Conservation (phyloP, 192 early-diverging fungal species). For the Coemansia sp. region DNA sequence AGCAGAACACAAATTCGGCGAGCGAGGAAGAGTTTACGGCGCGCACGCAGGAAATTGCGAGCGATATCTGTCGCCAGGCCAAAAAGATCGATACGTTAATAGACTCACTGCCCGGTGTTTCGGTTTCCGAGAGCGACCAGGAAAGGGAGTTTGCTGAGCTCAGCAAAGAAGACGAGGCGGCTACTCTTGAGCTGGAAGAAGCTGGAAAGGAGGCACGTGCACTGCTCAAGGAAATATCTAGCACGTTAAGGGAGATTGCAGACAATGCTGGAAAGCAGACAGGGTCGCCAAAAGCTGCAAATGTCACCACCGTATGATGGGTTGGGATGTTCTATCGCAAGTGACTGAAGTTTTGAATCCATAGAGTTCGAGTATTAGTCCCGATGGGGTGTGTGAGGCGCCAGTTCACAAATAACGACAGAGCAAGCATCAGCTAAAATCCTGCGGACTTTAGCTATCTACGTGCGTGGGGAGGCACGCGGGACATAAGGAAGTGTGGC, state of each 20-base stretch:
- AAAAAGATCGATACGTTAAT: conserved; percentile 49
- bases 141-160: conserved; percentile 41
- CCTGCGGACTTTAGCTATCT: no score
- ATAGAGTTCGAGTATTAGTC: not conserved
- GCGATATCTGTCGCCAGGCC: conserved; percentile 50
- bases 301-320: no score
- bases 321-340: no score
- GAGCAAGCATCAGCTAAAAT: no score
- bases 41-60: conserved; percentile 47
- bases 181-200: conserved; percentile 30
- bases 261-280: conserved; percentile 34
- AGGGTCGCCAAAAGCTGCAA: not conserved
- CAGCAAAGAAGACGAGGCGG: conserved; percentile 30
- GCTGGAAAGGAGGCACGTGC: conserved; percentile 34
- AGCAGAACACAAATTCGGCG: conserved; percentile 41
- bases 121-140: conserved; percentile 31
- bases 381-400: no score
- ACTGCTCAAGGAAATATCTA: conserved; percentile 26
- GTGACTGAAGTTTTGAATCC: not conserved
- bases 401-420: no score
- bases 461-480: no score
- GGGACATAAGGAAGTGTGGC: no score
- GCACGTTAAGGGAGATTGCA: conserved; percentile 29
- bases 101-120: conserved; percentile 41
- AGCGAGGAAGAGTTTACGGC: conserved; percentile 28